Base-by-base conservation (phyloP, 1,284 basidiomycete species). In the Sporisorium sorghi region DNA sequence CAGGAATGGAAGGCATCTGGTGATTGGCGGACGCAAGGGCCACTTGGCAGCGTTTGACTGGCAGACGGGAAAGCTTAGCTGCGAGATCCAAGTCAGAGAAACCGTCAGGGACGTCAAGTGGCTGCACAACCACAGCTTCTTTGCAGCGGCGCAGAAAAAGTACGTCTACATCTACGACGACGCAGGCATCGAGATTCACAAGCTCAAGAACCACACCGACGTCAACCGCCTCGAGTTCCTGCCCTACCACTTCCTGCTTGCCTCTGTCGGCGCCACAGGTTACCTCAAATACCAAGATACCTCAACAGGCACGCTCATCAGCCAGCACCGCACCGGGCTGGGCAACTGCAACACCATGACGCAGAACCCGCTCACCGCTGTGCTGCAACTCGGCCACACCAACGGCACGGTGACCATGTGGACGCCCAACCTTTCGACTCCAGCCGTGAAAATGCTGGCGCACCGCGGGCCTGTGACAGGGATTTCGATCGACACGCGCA, bases 201-300 rank as follows among this genome's bases (percentile, higher is more conserved):
- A 87, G 89, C 64, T 83, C 79, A 86, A 87, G 80, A 84, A 87
- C 4, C 95, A 97, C 82, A 89, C 97, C 62, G 96, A 98, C 83
- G 93, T 94, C 1, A 93, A 92, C 10, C 88, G 91, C 64, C 89
- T 99, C 64, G 93, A 97, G 82, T 99, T 94, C 84, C 87, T 99
- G 10, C 94, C 94, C 0, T 98, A 95, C 80, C 97, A 99, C 84
- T 99, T 94, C 90, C 87, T 99, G 17, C 89, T 99, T 7, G 92
- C 90, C 1, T 92, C 90, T 52, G 88, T 96, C 17, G 94, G 94
- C 11, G 91, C 93, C 78, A 88, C 88, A 14, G 96, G 96, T 0
- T 93, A 91, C 84, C 88, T 99, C 1, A 96, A 96, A 86, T 99
- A 98, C 86, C 94, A 97, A 86, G 96, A 99, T 83, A 95, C 93